Evolutionary conservation across 495 filamentous ascomycete species (phyloP), one percentile per base, ranked within the genome.

Genomic region (Pyrenopolyporus hunteri): DNA sequence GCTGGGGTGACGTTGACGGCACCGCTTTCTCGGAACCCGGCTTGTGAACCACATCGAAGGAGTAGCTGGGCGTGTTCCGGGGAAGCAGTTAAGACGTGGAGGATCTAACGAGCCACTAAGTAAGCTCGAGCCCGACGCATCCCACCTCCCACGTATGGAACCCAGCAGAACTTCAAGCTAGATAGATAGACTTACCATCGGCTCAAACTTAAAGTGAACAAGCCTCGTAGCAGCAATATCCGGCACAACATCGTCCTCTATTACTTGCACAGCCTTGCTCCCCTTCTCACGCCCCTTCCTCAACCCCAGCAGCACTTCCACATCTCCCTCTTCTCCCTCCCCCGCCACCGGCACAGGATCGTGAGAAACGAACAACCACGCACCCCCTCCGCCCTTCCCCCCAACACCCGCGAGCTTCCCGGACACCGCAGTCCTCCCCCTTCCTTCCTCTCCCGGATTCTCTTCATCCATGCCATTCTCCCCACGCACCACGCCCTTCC

Each of bases 1-100:
- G 78, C 36, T 71, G 71, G 57, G 1, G 66, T 61, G 4, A 81
- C 60, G 57, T 77, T 83, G 42, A 86, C 66, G 4, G 83, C 83
- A n/a, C 93, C 93, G 49, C 88, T 92, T 76, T 98, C 93, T 37
- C 93, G 85, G 69, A 97, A 97, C 0, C 92, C 93, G 7, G 90
- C 86, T 51, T 85, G 83, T 4, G 94, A 77, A 3, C 88, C 93
- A 9, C 89, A 88, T 9, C 82, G 78, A 25, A 96, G 78, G 5
- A 93, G 80, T 6, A 79, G 69, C 35, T 94, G 87, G 2, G 93
- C 91, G 60, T 90, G 83, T 42, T 83, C 70, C 0, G 85, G 79
- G 1, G 87, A 91, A 3, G 89, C 83, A 0, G 92, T 84, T 64
- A 93, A 80, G 36, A 98, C 80, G 61, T 98, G 93, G 2, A 98